Evolutionary conservation across 495 filamentous ascomycete species (phyloP).

Genomic region (Annulohypoxylon bovei): DNA sequence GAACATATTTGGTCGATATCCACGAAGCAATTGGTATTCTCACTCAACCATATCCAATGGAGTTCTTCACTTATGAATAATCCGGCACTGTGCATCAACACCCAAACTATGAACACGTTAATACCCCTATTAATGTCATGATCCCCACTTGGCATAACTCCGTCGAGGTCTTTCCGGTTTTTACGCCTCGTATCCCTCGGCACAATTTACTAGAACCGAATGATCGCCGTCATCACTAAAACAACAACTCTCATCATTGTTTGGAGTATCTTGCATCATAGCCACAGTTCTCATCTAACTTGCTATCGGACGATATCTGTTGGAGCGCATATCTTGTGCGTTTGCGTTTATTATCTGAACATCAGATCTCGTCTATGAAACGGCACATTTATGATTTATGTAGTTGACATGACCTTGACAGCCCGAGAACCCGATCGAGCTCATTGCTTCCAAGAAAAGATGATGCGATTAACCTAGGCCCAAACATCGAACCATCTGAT

Average conservation of each 20-base stretch:
- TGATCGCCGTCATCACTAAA: conserved; percentile 8
- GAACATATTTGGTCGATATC: background rate
- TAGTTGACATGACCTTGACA: background rate
- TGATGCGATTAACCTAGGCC: conserved; percentile 14
- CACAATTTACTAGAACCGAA: background rate
- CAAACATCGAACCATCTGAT: conserved; percentile 72
- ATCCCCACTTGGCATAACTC: conserved; percentile 9
- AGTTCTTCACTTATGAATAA: background rate
- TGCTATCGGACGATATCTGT: background rate
- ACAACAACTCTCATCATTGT: background rate
- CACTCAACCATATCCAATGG: background rate
- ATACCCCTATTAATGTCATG: conserved; percentile 13
- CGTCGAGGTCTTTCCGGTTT: conserved; percentile 18
- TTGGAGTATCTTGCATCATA: background rate
- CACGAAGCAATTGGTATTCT: background rate
- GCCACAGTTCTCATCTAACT: background rate
- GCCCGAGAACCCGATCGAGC: background rate
- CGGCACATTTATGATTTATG: background rate
- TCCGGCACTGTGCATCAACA: no score
- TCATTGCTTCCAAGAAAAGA: background rate
- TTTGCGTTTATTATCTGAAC: background rate
- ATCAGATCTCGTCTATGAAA: background rate
- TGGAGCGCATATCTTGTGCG: background rate
- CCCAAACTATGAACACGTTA: background rate
- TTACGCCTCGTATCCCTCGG: conserved; percentile 16